Conservation (phyloP, 129 eudicot genomes). For the Pulicaria dysenterica region DNA sequence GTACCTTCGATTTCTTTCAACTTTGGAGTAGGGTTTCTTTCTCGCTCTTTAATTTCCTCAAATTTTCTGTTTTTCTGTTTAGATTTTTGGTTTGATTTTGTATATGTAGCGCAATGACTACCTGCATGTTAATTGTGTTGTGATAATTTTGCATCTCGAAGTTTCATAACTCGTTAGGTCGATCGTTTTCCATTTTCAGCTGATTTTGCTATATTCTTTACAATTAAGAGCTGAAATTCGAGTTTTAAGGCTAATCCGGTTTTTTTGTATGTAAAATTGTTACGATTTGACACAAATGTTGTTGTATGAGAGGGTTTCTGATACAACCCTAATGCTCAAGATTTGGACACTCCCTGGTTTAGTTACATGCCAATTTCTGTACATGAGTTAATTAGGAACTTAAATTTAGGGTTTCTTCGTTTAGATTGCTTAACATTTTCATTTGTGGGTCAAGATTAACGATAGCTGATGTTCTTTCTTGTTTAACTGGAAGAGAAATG, state of each 20-base stretch:
- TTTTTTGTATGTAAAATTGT: slow-evolving; percentile 4
- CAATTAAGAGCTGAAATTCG: background rate
- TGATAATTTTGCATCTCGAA: slow-evolving; percentile 11
- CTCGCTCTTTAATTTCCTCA: background rate
- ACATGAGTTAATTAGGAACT: too few species aligned
- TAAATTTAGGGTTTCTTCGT: background rate
- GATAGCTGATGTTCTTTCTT: background rate
- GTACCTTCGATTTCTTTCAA: slow-evolving; percentile 29
- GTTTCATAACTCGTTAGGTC: slow-evolving; percentile 18
- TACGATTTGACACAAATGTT: background rate
- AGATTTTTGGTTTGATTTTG: background rate
- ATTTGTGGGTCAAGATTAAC: too few species aligned
- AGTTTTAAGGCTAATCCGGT: background rate
- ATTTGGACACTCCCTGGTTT: too few species aligned
- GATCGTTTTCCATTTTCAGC: slow-evolving; percentile 9
- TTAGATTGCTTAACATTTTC: background rate
- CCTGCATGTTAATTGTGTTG: slow-evolving; percentile 27
- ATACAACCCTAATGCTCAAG: too few species aligned
- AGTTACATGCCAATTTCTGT: too few species aligned
- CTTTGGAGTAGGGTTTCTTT: slow-evolving; percentile 21
- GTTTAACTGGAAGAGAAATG: background rate
- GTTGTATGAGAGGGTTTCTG: background rate
- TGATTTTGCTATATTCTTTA: background rate
- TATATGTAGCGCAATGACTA: background rate
- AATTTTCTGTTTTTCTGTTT: slow-evolving; percentile 12